phyloP scores from a whole-genome alignment of 1,284 basidiomycete genomes.

The Pyrrhoderma lamaoense region DNA sequence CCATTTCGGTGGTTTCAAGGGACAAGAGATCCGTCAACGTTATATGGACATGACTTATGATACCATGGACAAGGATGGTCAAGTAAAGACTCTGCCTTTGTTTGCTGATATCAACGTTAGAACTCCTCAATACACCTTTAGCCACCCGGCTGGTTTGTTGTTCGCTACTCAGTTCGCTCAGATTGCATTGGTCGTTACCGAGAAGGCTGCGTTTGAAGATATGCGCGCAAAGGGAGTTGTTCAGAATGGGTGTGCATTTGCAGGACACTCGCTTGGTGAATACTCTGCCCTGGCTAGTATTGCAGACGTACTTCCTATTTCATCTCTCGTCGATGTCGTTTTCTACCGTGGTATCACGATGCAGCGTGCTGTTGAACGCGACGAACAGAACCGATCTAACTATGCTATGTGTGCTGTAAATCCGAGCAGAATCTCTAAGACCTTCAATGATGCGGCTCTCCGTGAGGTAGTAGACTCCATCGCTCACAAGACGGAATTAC shows the following conservation, averaged over 20 bases:
- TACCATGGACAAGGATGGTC: slow-evolving; percentile 90
- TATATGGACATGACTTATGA: slow-evolving; percentile 99
- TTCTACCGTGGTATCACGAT: slow-evolving; percentile 99
- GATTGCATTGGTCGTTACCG: slow-evolving; percentile 95
- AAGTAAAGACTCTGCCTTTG: slow-evolving; percentile 89
- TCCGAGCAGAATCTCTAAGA: slow-evolving; percentile 88
- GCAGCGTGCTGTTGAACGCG: slow-evolving; percentile 96
- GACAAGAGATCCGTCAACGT: slow-evolving; percentile 93
- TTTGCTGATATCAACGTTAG: slow-evolving; percentile 91
- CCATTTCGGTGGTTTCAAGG: slow-evolving; percentile 98
- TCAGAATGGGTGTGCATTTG: slow-evolving; percentile 87
- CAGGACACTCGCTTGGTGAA: slow-evolving; percentile 96
- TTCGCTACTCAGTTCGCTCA: slow-evolving; percentile 99
- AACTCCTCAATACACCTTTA: slow-evolving; percentile 95
- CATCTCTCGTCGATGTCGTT: slow-evolving; percentile 95
- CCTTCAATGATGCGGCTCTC: slow-evolving; percentile 88
- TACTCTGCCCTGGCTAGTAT: slow-evolving; percentile 97
- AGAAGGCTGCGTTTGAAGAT: slow-evolving; percentile 97
- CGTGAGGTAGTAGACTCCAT: slow-evolving; percentile 94
- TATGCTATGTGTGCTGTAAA: slow-evolving; percentile 99
- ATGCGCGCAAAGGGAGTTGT: slow-evolving; percentile 95
- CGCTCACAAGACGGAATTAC: slow-evolving; percentile 63
- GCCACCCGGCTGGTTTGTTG: slow-evolving; percentile 89
- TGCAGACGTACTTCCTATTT: slow-evolving; percentile 91
- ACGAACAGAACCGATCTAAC: slow-evolving; percentile 86